A percentile compares a stretch with the other conserved stretches of the same genome.
These are phyloP conservation scores for Sphagnum contortum DNA, from an alignment of 225 moss, liverwort and hornwort species.

Conservation along the genomic window DNA sequence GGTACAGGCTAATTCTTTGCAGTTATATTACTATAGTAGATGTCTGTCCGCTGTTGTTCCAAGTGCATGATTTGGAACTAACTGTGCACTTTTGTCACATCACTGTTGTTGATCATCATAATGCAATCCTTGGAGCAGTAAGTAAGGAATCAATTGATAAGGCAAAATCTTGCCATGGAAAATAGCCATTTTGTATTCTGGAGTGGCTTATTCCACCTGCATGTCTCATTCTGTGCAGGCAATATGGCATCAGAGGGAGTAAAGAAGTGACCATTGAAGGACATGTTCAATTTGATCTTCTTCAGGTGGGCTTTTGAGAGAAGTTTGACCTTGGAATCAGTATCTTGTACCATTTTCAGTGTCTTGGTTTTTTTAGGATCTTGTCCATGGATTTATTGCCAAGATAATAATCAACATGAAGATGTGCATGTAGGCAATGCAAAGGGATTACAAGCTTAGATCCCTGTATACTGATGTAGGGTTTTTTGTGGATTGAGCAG, in stretches of 20 bases:
- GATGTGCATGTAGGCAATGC: slow-evolving; percentile 58
- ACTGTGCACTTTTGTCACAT: too few species aligned
- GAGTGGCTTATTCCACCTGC: too few species aligned
- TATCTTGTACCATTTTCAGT: too few species aligned
- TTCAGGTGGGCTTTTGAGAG: slow-evolving; percentile 51
- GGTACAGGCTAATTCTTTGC: slow-evolving; percentile 18
- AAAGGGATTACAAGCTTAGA: slow-evolving; percentile 94
- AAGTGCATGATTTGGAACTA: too few species aligned
- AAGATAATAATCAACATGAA: neutral
- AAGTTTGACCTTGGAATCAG: neutral
- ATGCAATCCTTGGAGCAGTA: too few species aligned
- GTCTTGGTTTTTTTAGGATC: too few species aligned
- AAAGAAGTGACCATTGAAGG: slow-evolving; percentile 99
- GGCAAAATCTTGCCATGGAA: too few species aligned
- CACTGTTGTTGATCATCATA: too few species aligned
- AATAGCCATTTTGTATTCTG: too few species aligned
- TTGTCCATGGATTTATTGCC: neutral
- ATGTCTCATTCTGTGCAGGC: slow-evolving; percentile 27
- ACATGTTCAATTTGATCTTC: slow-evolving; percentile 94
- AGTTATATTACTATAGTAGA: too few species aligned
- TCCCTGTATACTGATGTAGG: slow-evolving; percentile 13
- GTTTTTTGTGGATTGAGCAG: neutral
- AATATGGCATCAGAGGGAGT: slow-evolving; percentile 94
- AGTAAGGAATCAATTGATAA: too few species aligned
- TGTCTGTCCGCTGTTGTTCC: too few species aligned